A percentile compares a stretch with the other conserved stretches of the same genome.
Evolutionary conservation across 2,329 filamentous ascomycete genomes (phyloP).

Genomic region (Pezicula neosporulosa): DNA sequence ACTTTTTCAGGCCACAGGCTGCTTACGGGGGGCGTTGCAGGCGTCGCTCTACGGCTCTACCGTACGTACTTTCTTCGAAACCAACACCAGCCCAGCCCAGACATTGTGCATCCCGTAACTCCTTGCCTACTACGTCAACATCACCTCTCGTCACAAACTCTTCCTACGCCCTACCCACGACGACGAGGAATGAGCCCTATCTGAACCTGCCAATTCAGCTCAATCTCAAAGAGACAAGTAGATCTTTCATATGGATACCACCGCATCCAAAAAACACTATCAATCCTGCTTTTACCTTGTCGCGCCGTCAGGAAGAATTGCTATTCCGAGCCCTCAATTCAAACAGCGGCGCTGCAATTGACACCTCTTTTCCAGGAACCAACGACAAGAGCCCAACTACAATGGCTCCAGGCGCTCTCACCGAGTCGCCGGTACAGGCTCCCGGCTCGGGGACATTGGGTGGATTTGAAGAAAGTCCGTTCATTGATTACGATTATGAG

Average conservation of each 20-base stretch:
- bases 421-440: constrained; percentile 42
- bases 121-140: no score
- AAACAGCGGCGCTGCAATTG: constrained; percentile 39
- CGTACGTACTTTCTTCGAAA: no score
- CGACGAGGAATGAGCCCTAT: background rate
- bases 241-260: constrained; percentile 16
- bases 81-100: no score
- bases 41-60: no score
- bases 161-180: background rate
- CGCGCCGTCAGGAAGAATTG: constrained; percentile 72
- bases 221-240: background rate
- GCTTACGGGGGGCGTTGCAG: no score
- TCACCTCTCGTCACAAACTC: background rate
- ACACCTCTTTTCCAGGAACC: constrained; percentile 25
- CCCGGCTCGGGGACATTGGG: constrained; percentile 41
- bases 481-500: constrained; percentile 77
- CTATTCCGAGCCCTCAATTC: constrained; percentile 74
- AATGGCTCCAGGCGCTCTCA: constrained; percentile 46
- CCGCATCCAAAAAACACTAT: constrained; percentile 10
- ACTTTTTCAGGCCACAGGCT: no score
- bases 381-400: constrained; percentile 31
- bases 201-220: constrained; percentile 2
- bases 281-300: constrained; percentile 64
- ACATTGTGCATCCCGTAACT: no score
- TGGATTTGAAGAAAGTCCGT: constrained; percentile 72